Evolutionary conservation across 1,284 basidiomycete genomes (phyloP).

Genomic region (Cystobasidium sp.): DNA sequence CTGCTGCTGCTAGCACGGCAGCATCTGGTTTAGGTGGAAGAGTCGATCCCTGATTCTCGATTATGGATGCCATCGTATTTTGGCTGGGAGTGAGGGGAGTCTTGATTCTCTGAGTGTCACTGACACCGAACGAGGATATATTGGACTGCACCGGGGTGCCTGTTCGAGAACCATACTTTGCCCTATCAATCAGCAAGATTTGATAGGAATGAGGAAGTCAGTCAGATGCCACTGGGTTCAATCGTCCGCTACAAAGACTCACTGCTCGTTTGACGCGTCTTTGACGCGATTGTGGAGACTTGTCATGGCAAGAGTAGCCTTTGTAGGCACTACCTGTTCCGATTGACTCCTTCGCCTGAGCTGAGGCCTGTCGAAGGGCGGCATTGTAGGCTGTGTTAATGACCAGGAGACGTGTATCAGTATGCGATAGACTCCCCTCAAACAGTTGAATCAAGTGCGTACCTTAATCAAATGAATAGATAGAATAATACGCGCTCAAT

Average conservation of each 20-base stretch:
- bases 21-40: background rate
- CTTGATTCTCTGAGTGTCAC: background rate
- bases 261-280: background rate
- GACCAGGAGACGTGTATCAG: background rate
- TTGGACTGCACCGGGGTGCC: background rate
- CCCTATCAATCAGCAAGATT: too few species aligned
- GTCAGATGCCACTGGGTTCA: background rate
- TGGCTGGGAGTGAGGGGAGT: background rate
- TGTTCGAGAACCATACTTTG: too few species aligned
- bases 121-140: background rate
- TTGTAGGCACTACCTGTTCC: constrained; percentile 14
- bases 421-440: too few species aligned
- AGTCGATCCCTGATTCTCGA: background rate
- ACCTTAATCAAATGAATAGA: too few species aligned
- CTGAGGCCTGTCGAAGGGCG: background rate
- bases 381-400: background rate
- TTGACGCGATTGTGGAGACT: background rate
- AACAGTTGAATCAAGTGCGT: too few species aligned
- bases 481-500: too few species aligned
- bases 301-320: constrained; percentile 4
- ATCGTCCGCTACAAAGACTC: background rate
- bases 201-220: background rate
- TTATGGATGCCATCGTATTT: background rate
- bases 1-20: background rate
- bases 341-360: constrained; percentile 27